A percentile compares a stretch with the other conserved stretches of the same genome.
Conservation (phyloP, 2,329 filamentous ascomycete species). For the Botrytis porri region DNA sequence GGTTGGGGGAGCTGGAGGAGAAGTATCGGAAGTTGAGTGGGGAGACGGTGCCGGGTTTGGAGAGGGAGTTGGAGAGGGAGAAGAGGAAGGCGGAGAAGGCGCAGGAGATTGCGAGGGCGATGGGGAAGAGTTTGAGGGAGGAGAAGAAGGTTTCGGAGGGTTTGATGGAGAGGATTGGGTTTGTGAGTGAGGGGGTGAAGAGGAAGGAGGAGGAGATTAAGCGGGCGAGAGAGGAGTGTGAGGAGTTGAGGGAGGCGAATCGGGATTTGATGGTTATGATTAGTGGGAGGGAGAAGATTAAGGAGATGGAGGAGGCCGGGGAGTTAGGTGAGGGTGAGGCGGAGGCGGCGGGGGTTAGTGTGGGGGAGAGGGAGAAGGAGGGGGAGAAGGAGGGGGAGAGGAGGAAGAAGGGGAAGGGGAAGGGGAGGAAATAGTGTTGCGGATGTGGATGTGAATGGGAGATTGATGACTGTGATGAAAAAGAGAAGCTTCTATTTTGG, state of each 20-base stretch:
- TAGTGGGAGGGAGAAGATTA: conserved; percentile 75
- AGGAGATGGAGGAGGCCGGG: conserved; percentile 60
- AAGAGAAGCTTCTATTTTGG: neutral
- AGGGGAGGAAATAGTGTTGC: conserved; percentile 27
- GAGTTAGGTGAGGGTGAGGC: conserved; percentile 66
- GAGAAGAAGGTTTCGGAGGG: conserved; percentile 83
- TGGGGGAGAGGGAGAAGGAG: conserved; percentile 30
- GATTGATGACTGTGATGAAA: neutral
- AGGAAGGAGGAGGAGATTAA: conserved; percentile 60
- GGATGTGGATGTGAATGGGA: neutral
- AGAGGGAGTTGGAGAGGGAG: conserved; percentile 69
- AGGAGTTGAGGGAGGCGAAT: conserved; percentile 82
- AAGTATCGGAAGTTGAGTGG: conserved; percentile 48
- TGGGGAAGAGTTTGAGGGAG: conserved; percentile 76
- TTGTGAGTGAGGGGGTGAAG: conserved; percentile 63
- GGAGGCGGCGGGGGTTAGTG: conserved; percentile 65
- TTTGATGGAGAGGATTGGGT: conserved; percentile 76
- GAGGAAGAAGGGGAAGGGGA: conserved; percentile 31
- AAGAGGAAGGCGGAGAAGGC: conserved; percentile 68
- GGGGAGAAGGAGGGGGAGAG: conserved; percentile 28
- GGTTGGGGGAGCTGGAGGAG: conserved; percentile 51
- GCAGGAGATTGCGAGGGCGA: conserved; percentile 68
- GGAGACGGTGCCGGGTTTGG: conserved; percentile 63
- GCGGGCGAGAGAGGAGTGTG: conserved; percentile 81
- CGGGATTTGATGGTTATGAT: conserved; percentile 86